Base-by-base conservation (phyloP, 371 early-diverging fungal species). In the Mucor lusitanicus region DNA sequence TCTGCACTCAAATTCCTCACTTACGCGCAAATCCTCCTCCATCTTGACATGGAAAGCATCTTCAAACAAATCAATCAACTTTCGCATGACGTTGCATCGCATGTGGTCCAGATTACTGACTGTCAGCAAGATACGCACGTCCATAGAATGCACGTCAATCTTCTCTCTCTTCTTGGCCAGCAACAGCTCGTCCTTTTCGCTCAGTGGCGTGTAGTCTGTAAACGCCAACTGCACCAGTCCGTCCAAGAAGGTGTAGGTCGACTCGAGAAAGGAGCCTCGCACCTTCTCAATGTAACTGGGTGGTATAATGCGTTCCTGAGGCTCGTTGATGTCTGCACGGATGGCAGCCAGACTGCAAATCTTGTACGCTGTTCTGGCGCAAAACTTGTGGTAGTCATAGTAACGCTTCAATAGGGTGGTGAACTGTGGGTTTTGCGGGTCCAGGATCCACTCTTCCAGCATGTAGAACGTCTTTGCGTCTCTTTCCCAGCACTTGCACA, bases 381-480 rank as follows among this genome's bases (percentile, higher is more conserved):
- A 85, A 70, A 87, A 87, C 58, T 91, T 92, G 62, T 88, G 87
- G 32, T 91, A 91, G 17, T 88, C 85, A 60, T 90, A 91, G 59
- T 90, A 92, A 28, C 89, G 86, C 17, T 86, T 80, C 59, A 89
- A 70, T 48, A 90, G 72, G 15, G 79, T 73, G 0, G 94, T 92
- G 11, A 87, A 81, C 63, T 91, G 89, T 15, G 87, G 79, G 28
- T 86, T 84, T 28, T 91, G 93, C 0, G 90, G 80, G 48, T 94
- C 92, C 54, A 94, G 76, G 0, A 88, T 73, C 96, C 96, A 97
- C 61, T 92, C 95, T 75, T 97, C 97, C 68, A 93, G 87, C 64
- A 86, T 76, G 61, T 90, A 84, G 74, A 97, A 95, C 17, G 78
- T 80, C 63, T 85, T 85, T 21, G 94, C 92, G 77, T 95, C 97